Evolutionary conservation across 345 rosid species (phyloP), one percentile per base, ranked within the genome.

Genomic region (Hypericum perforatum): DNA sequence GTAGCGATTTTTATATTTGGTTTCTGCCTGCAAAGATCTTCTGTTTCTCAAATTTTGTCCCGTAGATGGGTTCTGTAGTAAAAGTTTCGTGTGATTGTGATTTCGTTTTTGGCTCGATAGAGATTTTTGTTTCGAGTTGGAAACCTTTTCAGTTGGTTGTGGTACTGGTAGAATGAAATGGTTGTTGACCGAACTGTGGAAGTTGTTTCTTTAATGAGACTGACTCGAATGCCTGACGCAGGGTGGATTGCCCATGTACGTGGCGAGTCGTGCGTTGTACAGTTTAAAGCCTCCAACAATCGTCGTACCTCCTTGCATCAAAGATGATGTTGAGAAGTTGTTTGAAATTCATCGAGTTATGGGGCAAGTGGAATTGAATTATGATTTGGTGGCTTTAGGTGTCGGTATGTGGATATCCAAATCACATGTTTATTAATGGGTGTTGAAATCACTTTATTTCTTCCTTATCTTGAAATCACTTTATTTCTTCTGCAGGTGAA

Each of bases 201-300:
- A 45, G 8, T 22, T 6, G 43, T n/a, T 51, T 37, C 8, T 39
- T 7, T 37, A 7, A 12, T 16, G 53, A 54, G 48, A 46, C 63
- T 41, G 16, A 55, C 16, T 56, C 6, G 5, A 53, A 12, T 60
- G 43, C 41, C 29, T 38, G 48, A 12, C 37, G 51, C 70, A 86
- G 95, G 94, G 98, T 7, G 96, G 98, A 36, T 41, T 87, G 45
- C 96, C 98, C 0, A 85, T 87, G 94, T 91, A 85, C 63, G 86
- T 85, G 9, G 98, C 96, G 2, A 81, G 84, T 59, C 95, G 96
- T 52, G 86, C 88, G 8, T 64, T 91, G 69, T 87, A 87, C 71
- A 91, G 74, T 73, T 78, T 87, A 56, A 87, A 87, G 74, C 96
- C 96, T 46, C 96, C 98, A 0, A 85, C 84, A 6, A 71, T 91